Conservation (phyloP, 352 stramenopile genomes). For the Globisporangium cederbergense region DNA sequence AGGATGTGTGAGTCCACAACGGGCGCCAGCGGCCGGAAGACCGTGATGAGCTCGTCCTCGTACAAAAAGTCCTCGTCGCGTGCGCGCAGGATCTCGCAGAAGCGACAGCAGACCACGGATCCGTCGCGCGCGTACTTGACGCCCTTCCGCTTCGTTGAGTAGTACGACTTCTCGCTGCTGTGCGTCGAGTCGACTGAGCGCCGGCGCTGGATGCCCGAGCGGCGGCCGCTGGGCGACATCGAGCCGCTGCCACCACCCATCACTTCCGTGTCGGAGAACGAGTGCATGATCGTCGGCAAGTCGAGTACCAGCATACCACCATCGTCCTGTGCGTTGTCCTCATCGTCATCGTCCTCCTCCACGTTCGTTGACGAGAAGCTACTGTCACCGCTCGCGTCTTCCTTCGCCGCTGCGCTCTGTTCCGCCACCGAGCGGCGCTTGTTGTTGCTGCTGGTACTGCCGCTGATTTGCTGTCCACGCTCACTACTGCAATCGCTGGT, state of each 20-base stretch:
- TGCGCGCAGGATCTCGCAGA: conserved; percentile 77
- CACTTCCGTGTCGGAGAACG: conserved; percentile 45
- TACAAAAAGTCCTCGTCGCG: conserved; percentile 73
- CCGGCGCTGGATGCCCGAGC: conserved; percentile 10
- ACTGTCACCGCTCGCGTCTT: conserved; percentile 13
- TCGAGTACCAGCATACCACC: conserved; percentile 8
- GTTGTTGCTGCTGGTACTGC: not conserved
- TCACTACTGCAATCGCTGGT: not conserved
- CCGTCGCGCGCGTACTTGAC: conserved; percentile 68
- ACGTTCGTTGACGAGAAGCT: conserved; percentile 18
- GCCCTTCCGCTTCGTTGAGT: conserved; percentile 63
- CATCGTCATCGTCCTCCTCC: conserved; percentile 7
- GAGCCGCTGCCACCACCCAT: conserved; percentile 24
- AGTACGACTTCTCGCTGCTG: conserved; percentile 27
- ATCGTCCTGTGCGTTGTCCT: conserved; percentile 12
- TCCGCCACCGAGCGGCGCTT: conserved; percentile 2
- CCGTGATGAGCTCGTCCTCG: conserved; percentile 69
- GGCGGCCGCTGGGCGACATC: conserved; percentile 10
- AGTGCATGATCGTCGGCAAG: conserved; percentile 24
- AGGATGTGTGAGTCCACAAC: conserved; percentile 75
- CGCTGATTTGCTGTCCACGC: not conserved
- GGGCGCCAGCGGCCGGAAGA: conserved; percentile 72
- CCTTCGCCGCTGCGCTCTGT: not conserved
- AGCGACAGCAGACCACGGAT: conserved; percentile 67
- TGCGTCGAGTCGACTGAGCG: conserved; percentile 18